Evolutionary conservation across 306 rosid genomes (phyloP).

Genomic region (Hippophae tibetana): DNA sequence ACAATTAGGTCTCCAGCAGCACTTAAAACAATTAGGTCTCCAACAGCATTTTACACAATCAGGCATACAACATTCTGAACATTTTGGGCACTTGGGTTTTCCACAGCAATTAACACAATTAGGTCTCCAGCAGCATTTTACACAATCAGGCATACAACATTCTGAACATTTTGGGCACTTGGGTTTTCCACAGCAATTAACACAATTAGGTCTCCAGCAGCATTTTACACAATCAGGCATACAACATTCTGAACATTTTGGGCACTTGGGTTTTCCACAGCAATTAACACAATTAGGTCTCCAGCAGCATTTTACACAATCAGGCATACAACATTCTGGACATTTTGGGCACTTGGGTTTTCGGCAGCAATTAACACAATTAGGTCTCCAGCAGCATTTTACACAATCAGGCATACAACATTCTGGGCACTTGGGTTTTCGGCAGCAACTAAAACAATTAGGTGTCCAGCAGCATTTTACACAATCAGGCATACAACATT

Average conservation of each 20-base stretch:
- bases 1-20: not conserved
- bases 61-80: constrained; percentile 18
- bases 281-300: too few relatives aligned
- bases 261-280: constrained; percentile 20
- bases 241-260: constrained; percentile 22
- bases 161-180: constrained; percentile 8
- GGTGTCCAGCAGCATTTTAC: too few relatives aligned
- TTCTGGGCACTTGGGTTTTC: not conserved
- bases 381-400: too few relatives aligned
- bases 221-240: not conserved
- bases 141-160: constrained; percentile 13
- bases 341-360: not conserved
- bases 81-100: constrained; percentile 3
- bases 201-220: too few relatives aligned
- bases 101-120: too few relatives aligned
- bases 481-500: constrained; percentile 14
- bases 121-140: too few relatives aligned
- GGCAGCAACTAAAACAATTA: not conserved
- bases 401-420: constrained; percentile 11
- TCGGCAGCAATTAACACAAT: not conserved
- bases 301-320: too few relatives aligned
- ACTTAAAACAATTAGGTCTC: not conserved
- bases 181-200: too few relatives aligned
- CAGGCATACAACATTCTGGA: constrained; percentile 18
- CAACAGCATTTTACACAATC: too few relatives aligned